These are phyloP conservation scores for Cyclostephanos invisitatus DNA, from an alignment of 108 stramenopile genomes.

Conservation along the genomic window DNA sequence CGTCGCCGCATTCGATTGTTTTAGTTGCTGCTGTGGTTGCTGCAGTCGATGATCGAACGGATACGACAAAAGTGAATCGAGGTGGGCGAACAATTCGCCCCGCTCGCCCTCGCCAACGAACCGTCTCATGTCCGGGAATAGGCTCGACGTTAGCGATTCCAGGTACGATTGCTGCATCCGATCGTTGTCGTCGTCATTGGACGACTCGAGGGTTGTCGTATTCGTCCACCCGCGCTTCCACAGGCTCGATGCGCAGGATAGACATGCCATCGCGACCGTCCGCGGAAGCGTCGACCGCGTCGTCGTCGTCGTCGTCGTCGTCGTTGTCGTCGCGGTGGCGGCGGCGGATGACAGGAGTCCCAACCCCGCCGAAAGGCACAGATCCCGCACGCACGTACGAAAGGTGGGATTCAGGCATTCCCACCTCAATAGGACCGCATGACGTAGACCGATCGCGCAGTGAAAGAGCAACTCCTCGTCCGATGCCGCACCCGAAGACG, in stretches of 20 bases:
- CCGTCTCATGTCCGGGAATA: constrained; percentile 14
- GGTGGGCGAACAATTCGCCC: constrained; percentile 27
- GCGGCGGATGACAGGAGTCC: not conserved
- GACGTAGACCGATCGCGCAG: constrained; percentile 74
- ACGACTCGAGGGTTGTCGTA: not conserved
- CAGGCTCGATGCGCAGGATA: constrained; percentile 62
- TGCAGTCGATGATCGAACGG: constrained; percentile 20
- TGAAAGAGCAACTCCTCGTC: constrained; percentile 81
- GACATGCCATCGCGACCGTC: constrained; percentile 63
- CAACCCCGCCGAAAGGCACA: constrained; percentile 57
- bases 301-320: not conserved
- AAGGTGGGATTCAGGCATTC: constrained; percentile 40
- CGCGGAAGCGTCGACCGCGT: constrained; percentile 16
- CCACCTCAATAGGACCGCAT: constrained; percentile 68
- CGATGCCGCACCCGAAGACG: not conserved
- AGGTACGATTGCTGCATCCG: constrained; percentile 18
- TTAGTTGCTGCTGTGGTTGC: too few species aligned
- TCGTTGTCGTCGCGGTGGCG: not conserved
- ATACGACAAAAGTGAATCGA: constrained; percentile 13
- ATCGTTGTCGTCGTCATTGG: not conserved
- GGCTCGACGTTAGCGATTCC: constrained; percentile 26
- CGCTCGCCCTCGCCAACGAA: constrained; percentile 13
- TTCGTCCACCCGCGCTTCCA: constrained; percentile 76
- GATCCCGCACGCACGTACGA: constrained; percentile 55
- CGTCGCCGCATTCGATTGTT: constrained; percentile 20